Percentiles rank a stretch among this genome's conserved stretches.
phyloP scores from a whole-genome alignment of 768 basidiomycete genomes.

The Lactifluus rugatus region DNA sequence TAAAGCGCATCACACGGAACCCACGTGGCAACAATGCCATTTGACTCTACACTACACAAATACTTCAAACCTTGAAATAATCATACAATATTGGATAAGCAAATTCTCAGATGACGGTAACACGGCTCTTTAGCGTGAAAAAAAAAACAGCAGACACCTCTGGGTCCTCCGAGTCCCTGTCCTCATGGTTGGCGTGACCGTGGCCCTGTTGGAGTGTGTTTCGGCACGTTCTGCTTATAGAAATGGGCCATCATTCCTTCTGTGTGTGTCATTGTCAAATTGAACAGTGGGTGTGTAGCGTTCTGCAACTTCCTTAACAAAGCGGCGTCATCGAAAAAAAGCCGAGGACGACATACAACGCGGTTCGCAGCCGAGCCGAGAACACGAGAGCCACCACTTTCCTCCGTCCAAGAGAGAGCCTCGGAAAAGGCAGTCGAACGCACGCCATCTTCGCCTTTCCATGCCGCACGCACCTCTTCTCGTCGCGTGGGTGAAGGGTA shows the following conservation, averaged over 20 bases:
- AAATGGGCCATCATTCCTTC: conserved; percentile 64
- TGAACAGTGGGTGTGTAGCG: conserved; percentile 72
- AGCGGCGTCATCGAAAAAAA: neutral
- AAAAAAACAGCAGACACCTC: neutral
- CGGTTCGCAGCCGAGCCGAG: conserved; percentile 56
- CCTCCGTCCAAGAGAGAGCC: conserved; percentile 58
- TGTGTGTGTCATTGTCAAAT: conserved; percentile 58
- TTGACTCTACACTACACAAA: too few species aligned
- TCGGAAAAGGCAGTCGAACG: conserved; percentile 43
- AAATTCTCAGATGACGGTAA: too few species aligned
- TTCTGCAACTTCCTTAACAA: conserved; percentile 40
- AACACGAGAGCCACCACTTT: conserved; percentile 44
- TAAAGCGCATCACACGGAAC: neutral
- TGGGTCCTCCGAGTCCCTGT: neutral
- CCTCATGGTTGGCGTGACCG: neutral
- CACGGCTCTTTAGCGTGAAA: neutral
- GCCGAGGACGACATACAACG: conserved; percentile 36
- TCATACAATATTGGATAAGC: too few species aligned
- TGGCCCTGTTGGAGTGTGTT: neutral
- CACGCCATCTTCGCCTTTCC: conserved; percentile 30
- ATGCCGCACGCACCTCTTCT: conserved; percentile 29
- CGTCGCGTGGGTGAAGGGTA: conserved; percentile 34
- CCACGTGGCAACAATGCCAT: too few species aligned
- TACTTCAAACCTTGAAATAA: too few species aligned
- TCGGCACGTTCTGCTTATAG: conserved; percentile 49